Base-by-base conservation (phyloP, 2,329 filamentous ascomycete species). In the Xylariales sp. region DNA sequence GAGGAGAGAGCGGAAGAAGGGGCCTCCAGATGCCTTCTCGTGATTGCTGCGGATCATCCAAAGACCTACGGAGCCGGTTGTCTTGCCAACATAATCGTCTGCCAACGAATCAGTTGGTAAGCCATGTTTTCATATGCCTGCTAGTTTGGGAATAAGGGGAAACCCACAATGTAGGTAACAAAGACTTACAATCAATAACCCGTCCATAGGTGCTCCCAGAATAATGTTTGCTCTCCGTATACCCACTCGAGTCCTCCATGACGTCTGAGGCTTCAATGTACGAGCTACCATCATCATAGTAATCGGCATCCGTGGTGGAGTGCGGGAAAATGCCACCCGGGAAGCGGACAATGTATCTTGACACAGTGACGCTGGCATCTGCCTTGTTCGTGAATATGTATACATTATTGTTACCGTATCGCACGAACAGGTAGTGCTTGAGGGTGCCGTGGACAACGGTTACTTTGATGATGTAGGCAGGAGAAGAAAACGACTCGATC, bases 301-400 rank as follows among this genome's bases (percentile, higher is more conserved):
- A 59, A 38, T 61, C 58, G 42, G 39, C 49, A 39, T 57, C 54
- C 6, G 51, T 51, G 3, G 51, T 49, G 8, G 46, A 48, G 34
- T 60, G 56, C 7, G 50, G 48, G 32, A 60, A 40, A 37, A 59
- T 54, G 15, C 58, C 56, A 18, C 51, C 46, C 31, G 53, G 56
- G 44, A 61, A 57, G 4, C 59, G 54, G 5, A 60, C 56, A 19
- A 66, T 66, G 43, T 66, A 66, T 4, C 64, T 55, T 32, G 62
- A 63, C 1, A 63, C 63, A 3, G 61, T 62, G 21, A 66, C 55
- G 20, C 59, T 64, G 20, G 54, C 50, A 24, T 66, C 64, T 4
- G 53, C 57, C 49, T 66, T 69, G 48, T 68, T 67, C 46, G 64
- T 68, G 46, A 68, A 64, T 22, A 68, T 63, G 43, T 69, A 67